These are phyloP conservation scores for Neurospora sp. DNA, from an alignment of 2,329 filamentous ascomycete species.

Conservation along the genomic window DNA sequence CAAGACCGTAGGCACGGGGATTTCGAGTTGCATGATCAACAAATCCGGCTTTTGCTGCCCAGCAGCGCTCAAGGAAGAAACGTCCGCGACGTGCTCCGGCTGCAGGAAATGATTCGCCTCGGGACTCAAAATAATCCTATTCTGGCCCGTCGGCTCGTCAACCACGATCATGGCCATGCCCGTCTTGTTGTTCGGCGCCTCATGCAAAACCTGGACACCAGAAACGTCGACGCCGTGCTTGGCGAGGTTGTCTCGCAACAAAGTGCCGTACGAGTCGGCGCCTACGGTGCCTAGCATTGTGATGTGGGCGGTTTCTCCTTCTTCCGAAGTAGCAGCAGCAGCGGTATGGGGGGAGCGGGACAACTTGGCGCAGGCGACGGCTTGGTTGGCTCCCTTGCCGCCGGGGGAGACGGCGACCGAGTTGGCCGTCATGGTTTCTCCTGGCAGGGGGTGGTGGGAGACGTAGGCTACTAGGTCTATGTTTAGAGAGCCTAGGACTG, in stretches of 20 bases:
- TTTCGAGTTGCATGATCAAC: constrained; percentile 70
- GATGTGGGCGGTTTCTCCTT: constrained; percentile 32
- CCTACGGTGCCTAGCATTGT: constrained; percentile 70
- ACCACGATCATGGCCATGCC: constrained; percentile 70
- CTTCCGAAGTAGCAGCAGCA: too few species aligned
- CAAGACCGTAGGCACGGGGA: constrained; percentile 56
- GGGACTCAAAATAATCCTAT: constrained; percentile 64
- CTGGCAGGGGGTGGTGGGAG: constrained; percentile 68
- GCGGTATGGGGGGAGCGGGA: constrained; percentile 38
- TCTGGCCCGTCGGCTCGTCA: constrained; percentile 61
- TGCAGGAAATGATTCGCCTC: constrained; percentile 54
- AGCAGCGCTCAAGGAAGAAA: constrained; percentile 4
- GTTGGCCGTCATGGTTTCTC: constrained; percentile 76
- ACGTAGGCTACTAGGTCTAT: constrained; percentile 88
- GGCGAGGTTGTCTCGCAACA: constrained; percentile 48
- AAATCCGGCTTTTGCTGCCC: constrained; percentile 39
- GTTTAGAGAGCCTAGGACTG: constrained; percentile 86
- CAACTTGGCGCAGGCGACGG: constrained; percentile 75
- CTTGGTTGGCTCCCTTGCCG: constrained; percentile 94
- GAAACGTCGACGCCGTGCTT: constrained; percentile 52
- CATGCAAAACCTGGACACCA: constrained; percentile 33
- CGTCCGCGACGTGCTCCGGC: constrained; percentile 26
- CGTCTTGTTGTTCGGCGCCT: constrained; percentile 35
- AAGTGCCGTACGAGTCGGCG: constrained; percentile 52
- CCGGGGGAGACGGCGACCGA: constrained; percentile 74